Conservation (phyloP, 768 basidiomycete species). For the Lanmaoa rubissima region DNA sequence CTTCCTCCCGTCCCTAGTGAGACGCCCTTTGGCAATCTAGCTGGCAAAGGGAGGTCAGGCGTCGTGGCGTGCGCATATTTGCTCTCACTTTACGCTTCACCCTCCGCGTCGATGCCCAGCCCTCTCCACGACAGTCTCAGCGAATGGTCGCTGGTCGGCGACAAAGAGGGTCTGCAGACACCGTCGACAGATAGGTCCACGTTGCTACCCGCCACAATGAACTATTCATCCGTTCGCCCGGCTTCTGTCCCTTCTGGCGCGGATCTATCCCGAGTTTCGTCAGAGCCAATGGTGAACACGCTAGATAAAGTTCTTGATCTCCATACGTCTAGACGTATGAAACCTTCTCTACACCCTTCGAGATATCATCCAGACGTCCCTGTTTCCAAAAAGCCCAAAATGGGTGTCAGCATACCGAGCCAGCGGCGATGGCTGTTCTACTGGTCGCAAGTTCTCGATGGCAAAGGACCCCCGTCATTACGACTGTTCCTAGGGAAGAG, state of each 20-base stretch:
- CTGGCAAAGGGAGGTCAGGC: conserved; percentile 83
- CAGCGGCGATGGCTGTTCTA: conserved; percentile 80
- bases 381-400: conserved; percentile 33
- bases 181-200: not conserved
- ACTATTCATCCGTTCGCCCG: not conserved
- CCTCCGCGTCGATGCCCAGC: conserved; percentile 36
- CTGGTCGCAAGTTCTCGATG: conserved; percentile 64
- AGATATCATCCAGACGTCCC: conserved; percentile 13
- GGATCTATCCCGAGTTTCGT: conserved; percentile 13
- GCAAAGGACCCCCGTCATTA: conserved; percentile 51
- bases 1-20: not conserved
- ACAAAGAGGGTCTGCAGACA: conserved; percentile 19
- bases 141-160: conserved; percentile 21
- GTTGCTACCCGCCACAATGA: not conserved
- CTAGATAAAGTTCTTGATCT: conserved; percentile 60
- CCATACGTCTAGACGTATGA: conserved; percentile 73
- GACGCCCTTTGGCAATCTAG: conserved; percentile 33
- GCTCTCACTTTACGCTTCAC: conserved; percentile 51
- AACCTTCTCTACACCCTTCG: conserved; percentile 21
- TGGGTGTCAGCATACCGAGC: conserved; percentile 79
- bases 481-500: conserved; percentile 33
- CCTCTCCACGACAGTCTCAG: conserved; percentile 16
- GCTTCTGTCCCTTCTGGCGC: not conserved
- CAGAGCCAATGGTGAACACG: conserved; percentile 29
- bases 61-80: conserved; percentile 84